Evolutionary conservation across 176 grass and related monocot genomes (phyloP), one percentile per base, ranked within the genome.

Genomic region (Cocos nucifera): DNA sequence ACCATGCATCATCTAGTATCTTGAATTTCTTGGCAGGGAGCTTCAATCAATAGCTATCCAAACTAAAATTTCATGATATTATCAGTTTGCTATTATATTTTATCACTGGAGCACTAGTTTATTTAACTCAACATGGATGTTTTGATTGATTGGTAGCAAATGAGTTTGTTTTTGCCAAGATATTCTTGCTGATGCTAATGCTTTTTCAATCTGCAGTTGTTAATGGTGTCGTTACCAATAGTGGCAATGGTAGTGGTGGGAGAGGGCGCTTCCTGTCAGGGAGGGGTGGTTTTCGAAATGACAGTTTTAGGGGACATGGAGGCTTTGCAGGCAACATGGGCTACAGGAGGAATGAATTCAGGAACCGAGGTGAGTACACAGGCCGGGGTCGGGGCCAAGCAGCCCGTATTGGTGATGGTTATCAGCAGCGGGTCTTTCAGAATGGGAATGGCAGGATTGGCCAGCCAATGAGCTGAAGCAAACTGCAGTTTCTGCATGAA

Each of bases 241-340:
- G 55, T 5, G 21, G 51, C 28, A 78, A 69, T 17, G 22, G 56
- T 8, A 69, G 64, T 51, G 44, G 12, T 32, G 73, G 49, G 53
- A 75, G 81, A 25, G 68, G 56, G 6, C 74, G 49, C 12, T 81
- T 75, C 58, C 81, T 74, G 44, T 51, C 67, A 19, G 78, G 78
- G 23, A 81, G 78, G 67, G 81, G 78, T 25, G 26, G 6, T 14
- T 75, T 75, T 70, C 71, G 71, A n/a, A 69, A 82, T 17, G 86
- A 83, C 6, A 80, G 53, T 73, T 88, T 80, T 59, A 74, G 80
- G n/a, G 77, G 76, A 0, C 69, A 21, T 0, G 63, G 75, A 48
- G 71, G 65, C 63, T 68, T 56, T 2, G 57, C 28, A 0, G 20
- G 30, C 6, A 59, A 26, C 1, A 44, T 68, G 51, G 50, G 20